phyloP scores from a whole-genome alignment of 805 yeast species.

The Candida corydali region DNA sequence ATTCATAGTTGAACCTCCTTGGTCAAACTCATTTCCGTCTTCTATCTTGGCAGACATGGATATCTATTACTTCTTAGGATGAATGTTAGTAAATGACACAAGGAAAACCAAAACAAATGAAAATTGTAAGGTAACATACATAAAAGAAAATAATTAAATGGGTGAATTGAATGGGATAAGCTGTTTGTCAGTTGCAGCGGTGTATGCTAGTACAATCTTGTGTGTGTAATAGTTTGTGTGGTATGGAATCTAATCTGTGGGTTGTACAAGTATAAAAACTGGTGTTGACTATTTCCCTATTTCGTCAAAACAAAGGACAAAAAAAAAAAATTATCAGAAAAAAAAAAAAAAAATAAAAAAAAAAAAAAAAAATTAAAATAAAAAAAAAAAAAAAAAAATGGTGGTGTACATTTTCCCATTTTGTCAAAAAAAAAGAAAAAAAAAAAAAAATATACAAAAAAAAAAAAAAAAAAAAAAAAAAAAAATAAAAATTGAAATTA shows the following conservation, averaged over 20 bases:
- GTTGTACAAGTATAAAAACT: not conserved
- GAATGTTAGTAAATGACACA: too few species aligned
- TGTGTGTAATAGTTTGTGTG: too few species aligned
- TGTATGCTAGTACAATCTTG: too few species aligned
- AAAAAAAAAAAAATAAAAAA: constrained; percentile 1
- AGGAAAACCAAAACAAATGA: constrained; percentile 1
- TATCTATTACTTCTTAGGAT: not conserved
- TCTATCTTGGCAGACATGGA: constrained; percentile 7
- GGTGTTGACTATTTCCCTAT: constrained; percentile 6
- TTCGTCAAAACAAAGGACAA: constrained; percentile 3
- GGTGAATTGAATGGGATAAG: too few species aligned
- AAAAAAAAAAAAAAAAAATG: too few species aligned
- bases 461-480: too few species aligned
- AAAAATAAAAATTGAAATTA: too few species aligned
- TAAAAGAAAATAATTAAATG: not conserved
- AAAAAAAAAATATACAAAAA: too few species aligned
- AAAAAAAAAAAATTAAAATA: constrained; percentile 3
- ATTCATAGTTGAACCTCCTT: constrained; percentile 6
- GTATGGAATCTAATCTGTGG: not conserved
- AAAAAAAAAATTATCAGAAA: not conserved
- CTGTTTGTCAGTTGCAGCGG: too few species aligned
- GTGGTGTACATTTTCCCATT: too few species aligned
- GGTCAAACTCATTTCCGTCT: constrained; percentile 8
- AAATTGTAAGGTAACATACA: not conserved
- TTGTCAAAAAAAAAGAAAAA: too few species aligned